Evolutionary conservation across 495 filamentous ascomycete species (phyloP).

Genomic region (Patellaria atrata): DNA sequence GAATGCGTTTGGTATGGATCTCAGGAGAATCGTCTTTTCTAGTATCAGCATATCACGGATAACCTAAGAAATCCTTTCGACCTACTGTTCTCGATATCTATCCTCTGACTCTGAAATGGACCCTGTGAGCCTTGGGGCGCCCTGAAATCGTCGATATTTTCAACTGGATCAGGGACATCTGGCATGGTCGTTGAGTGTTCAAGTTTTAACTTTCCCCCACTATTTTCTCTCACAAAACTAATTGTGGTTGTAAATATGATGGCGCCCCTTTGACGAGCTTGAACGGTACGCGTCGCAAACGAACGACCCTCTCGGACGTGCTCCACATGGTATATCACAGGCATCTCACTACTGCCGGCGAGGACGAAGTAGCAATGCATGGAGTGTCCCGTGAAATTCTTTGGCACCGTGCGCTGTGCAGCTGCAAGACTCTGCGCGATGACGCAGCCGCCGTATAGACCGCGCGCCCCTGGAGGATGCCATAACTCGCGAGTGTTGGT

Average conservation of each 20-base stretch:
- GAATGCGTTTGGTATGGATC: constrained; percentile 41
- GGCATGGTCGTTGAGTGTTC: constrained; percentile 50
- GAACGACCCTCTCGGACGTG: constrained; percentile 79
- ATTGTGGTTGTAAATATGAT: constrained; percentile 91
- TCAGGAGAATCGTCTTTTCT: constrained; percentile 24
- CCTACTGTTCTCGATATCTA: constrained; percentile 36
- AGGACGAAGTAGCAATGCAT: constrained; percentile 99
- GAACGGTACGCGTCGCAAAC: constrained; percentile 88
- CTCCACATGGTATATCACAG: constrained; percentile 87
- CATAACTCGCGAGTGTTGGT: constrained; percentile 83
- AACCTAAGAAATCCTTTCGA: background rate
- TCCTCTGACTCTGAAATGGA: constrained; percentile 44
- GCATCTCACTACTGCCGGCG: constrained; percentile 67
- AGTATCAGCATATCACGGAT: constrained; percentile 3
- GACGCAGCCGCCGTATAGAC: constrained; percentile 83
- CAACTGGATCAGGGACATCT: constrained; percentile 11
- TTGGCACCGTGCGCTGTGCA: constrained; percentile 70
- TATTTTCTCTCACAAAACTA: constrained; percentile 64
- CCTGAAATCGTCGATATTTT: constrained; percentile 15
- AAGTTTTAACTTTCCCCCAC: constrained; percentile 43
- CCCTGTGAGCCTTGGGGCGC: constrained; percentile 16
- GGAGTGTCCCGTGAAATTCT: constrained; percentile 69
- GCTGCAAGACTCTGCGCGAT: constrained; percentile 87
- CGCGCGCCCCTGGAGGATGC: constrained; percentile 81
- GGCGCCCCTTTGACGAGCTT: constrained; percentile 77